Conservation (phyloP, 768 basidiomycete genomes). For the Omphalotus guepiniiformis region DNA sequence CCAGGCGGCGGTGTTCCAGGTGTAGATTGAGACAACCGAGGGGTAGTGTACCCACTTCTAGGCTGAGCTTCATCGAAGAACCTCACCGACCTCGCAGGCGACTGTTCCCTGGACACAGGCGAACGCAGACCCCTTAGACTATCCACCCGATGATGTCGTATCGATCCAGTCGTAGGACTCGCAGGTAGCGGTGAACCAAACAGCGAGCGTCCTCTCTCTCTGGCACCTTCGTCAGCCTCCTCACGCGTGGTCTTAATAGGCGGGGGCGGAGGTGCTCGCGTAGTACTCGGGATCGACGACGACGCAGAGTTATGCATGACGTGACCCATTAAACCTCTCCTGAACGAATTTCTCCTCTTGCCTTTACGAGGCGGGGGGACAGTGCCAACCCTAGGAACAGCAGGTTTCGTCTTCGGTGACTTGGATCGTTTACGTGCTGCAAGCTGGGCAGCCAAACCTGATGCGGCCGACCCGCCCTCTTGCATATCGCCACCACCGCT, state of each 20-base stretch:
- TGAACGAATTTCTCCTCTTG: conserved; percentile 3
- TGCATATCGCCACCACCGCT: conserved; percentile 57
- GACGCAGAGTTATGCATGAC: neutral
- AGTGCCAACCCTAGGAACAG: neutral
- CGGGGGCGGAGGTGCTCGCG: no score
- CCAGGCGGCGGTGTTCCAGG: neutral
- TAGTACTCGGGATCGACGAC: neutral
- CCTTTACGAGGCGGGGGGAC: neutral
- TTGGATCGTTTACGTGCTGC: conserved; percentile 6
- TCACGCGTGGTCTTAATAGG: no score
- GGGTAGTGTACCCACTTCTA: conserved; percentile 3
- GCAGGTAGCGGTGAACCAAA: neutral
- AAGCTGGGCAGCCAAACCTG: neutral
- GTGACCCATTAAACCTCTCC: conserved; percentile 6
- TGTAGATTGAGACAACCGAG: conserved; percentile 5
- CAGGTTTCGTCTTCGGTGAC: conserved; percentile 4
- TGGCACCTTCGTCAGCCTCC: neutral
- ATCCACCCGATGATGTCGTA: conserved; percentile 3
- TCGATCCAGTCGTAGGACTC: neutral
- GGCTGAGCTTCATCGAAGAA: conserved; percentile 8
- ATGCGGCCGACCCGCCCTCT: conserved; percentile 60
- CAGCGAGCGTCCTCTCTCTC: neutral
- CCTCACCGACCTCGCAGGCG: conserved; percentile 8
- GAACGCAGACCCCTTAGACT: neutral
- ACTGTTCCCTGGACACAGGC: conserved; percentile 9